Percentiles rank a stretch among this genome's conserved stretches.
Evolutionary conservation across 352 stramenopile species (phyloP).

Genomic region (Pythium apleroticum): DNA sequence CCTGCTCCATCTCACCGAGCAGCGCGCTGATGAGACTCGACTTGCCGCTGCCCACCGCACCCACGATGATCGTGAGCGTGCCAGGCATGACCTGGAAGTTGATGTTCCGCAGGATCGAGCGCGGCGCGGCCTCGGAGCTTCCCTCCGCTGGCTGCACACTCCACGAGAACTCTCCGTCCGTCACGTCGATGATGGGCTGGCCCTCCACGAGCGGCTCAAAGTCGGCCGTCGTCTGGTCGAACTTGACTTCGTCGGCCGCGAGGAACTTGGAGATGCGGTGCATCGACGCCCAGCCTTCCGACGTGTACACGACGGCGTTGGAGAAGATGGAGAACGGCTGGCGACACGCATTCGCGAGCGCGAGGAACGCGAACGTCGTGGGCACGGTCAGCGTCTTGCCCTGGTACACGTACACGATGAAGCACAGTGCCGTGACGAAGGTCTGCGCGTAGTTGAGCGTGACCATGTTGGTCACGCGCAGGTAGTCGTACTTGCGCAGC

Average conservation of each 20-base stretch:
- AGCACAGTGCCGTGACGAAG: constrained; percentile 22
- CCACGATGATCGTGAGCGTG: constrained; percentile 44
- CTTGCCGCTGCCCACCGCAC: constrained; percentile 37
- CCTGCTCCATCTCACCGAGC: constrained; percentile 30
- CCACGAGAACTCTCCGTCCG: constrained; percentile 40
- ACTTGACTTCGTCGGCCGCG: constrained; percentile 32
- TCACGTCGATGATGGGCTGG: constrained; percentile 27
- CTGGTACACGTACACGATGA: constrained; percentile 23
- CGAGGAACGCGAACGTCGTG: constrained; percentile 36
- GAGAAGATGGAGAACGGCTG: constrained; percentile 41
- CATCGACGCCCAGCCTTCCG: constrained; percentile 32
- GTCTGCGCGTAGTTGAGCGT: constrained; percentile 17
- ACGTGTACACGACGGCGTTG: constrained; percentile 32
- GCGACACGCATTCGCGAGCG: constrained; percentile 36
- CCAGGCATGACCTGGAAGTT: constrained; percentile 43
- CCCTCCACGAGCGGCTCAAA: constrained; percentile 7
- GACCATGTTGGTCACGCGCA: constrained; percentile 18
- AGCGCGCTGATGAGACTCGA: constrained; percentile 36
- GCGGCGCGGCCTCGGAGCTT: background rate
- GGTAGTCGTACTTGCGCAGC: constrained; percentile 17
- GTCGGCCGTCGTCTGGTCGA: background rate
- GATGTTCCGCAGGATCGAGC: background rate
- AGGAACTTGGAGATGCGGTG: constrained; percentile 37
- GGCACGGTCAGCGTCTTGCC: constrained; percentile 14
- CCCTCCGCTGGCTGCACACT: background rate